Conservation (phyloP, 768 basidiomycete genomes). For the Gelatoporia subvermispora region DNA sequence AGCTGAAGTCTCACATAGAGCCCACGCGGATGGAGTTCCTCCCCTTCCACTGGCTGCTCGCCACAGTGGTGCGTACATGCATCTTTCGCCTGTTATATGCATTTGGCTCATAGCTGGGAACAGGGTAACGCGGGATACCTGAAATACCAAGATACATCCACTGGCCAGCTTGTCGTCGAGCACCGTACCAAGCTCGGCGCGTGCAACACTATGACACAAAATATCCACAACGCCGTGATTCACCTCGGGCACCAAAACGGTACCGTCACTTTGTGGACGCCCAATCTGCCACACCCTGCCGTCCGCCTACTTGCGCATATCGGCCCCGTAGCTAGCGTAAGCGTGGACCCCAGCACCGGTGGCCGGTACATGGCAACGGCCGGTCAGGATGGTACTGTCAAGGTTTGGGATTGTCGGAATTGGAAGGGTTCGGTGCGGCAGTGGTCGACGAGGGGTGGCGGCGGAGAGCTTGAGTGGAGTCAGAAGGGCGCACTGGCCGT, state of each 20-base stretch:
- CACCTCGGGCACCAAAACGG: conserved; percentile 95
- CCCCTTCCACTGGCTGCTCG: conserved; percentile 93
- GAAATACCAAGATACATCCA: conserved; percentile 97
- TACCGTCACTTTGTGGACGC: conserved; percentile 94
- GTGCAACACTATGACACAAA: conserved; percentile 84
- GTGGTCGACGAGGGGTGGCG: conserved; percentile 69
- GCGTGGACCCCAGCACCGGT: conserved; percentile 79
- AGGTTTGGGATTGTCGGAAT: conserved; percentile 95
- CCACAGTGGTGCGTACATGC: conserved; percentile 56
- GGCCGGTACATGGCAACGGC: conserved; percentile 90
- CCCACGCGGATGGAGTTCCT: conserved; percentile 88
- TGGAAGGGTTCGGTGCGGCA: conserved; percentile 85
- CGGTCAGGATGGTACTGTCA: conserved; percentile 84
- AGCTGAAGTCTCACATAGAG: conserved; percentile 79
- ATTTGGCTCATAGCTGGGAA: conserved; percentile 1
- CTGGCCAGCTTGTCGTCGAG: conserved; percentile 78
- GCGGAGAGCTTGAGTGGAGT: conserved; percentile 78
- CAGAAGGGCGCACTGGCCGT: conserved; percentile 79
- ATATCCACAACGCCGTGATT: conserved; percentile 88
- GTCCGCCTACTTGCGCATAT: conserved; percentile 90
- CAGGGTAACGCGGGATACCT: conserved; percentile 87
- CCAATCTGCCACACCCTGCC: conserved; percentile 86
- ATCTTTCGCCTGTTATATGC: neutral
- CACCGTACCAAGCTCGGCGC: conserved; percentile 89
- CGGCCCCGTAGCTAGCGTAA: conserved; percentile 77